These are phyloP conservation scores for Diatrype stigma DNA, from an alignment of 2,329 filamentous ascomycete species.

Conservation along the genomic window DNA sequence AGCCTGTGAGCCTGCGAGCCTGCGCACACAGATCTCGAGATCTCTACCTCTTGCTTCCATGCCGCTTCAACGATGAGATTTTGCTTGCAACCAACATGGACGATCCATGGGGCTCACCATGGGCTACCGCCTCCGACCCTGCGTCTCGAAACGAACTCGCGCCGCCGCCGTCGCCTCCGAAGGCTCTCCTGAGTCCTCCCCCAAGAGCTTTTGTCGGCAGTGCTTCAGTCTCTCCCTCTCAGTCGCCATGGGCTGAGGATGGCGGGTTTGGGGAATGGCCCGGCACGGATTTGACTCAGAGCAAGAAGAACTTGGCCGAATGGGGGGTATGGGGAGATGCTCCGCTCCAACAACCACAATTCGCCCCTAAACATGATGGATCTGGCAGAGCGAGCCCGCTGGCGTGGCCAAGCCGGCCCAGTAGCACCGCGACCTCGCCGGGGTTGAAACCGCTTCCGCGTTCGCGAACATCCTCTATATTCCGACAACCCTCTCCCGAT, in stretches of 20 bases:
- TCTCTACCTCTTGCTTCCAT: background rate
- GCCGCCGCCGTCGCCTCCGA: constrained; percentile 25
- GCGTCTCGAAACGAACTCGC: constrained; percentile 27
- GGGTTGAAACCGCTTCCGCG: constrained; percentile 26
- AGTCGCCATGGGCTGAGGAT: constrained; percentile 40
- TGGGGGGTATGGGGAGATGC: constrained; percentile 31
- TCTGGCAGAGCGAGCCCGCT: constrained; percentile 33
- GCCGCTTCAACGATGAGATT: constrained; percentile 24
- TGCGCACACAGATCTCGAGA: background rate
- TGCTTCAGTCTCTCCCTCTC: constrained; percentile 23
- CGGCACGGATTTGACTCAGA: constrained; percentile 22
- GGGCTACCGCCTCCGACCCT: constrained; percentile 44
- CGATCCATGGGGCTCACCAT: constrained; percentile 61
- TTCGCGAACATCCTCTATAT: constrained; percentile 27
- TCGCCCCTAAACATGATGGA: constrained; percentile 27
- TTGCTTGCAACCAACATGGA: constrained; percentile 45
- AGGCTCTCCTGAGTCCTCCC: constrained; percentile 35
- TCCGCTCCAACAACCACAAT: constrained; percentile 22
- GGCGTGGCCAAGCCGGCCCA: constrained; percentile 39
- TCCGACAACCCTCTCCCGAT: constrained; percentile 36
- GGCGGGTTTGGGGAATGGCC: constrained; percentile 36
- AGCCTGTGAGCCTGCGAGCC: too few species aligned
- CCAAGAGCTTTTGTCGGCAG: constrained; percentile 38
- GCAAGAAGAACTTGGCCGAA: constrained; percentile 14
- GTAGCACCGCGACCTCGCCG: constrained; percentile 32